Evolutionary conservation across 345 rosid genomes (phyloP), one percentile per base, ranked within the genome.

Genomic region (Linum tenue): DNA sequence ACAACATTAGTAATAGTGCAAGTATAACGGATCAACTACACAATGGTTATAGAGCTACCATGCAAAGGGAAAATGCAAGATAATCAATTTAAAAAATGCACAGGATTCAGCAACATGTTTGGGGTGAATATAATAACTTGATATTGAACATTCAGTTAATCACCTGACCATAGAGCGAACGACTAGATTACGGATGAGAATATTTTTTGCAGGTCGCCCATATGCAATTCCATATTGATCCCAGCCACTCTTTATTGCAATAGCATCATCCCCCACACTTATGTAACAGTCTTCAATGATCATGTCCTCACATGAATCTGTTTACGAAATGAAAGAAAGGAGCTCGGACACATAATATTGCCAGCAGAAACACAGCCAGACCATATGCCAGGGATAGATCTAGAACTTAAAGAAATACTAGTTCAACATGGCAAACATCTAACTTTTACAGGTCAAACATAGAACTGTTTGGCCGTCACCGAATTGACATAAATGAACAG

Each of bases 231-330:
- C 98, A 78, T 88, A 92, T 74, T 92, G 98, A 86, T 92, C 98
- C 98, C 98, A 90, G 38, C 98, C 98, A 72, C 97, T 92, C 78
- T 92, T 90, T 76, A 94, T 94, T 2, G 97, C 99, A 63, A 94
- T 82, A 0, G 83, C 96, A 73, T 94, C 99, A 74, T 94, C 99
- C 60, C 99, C 99, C 11, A 90, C 95, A 64, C 99, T 94, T 67
- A 94, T 94, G 75, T 90, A 94, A 70, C 97, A 90, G 73, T 90
- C 86, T 72, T 94, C 97, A 36, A 94, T 94, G 35, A 94, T 87
- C 89, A 94, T 85, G 77, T 90, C 95, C 75, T 86, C 89, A 39
- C 95, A 94, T 1, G 99, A 94, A 84, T 94, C 99, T 90, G 82
- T 65, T 75, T 35, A 64, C 10, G 7, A 39, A 62, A 39, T 9